A percentile compares a stretch with the other conserved stretches of the same genome.
Evolutionary conservation across 2,329 filamentous ascomycete genomes (phyloP).

Genomic region (Alternaria sp.): DNA sequence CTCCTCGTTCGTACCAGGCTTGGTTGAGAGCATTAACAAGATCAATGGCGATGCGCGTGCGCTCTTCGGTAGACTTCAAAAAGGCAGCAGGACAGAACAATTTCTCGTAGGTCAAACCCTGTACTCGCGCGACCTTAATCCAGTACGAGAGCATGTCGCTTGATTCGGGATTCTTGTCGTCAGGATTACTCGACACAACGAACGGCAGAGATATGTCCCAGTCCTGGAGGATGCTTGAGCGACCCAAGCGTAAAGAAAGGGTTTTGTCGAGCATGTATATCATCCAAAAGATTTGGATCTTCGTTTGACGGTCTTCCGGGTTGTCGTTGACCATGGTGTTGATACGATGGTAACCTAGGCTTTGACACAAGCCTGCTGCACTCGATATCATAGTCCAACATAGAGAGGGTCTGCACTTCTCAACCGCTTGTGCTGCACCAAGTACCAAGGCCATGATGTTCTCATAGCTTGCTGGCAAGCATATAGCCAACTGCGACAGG

Average conservation of each 20-base stretch:
- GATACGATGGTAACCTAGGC: slow-evolving; percentile 49
- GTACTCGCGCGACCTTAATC: slow-evolving; percentile 45
- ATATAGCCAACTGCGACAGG: slow-evolving; percentile 45
- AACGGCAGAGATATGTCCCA: slow-evolving; percentile 49
- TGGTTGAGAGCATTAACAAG: slow-evolving; percentile 40
- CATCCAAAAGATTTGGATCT: slow-evolving; percentile 49
- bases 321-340: slow-evolving; percentile 47
- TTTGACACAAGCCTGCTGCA: slow-evolving; percentile 45
- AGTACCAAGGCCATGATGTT: slow-evolving; percentile 49
- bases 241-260: slow-evolving; percentile 49
- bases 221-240: slow-evolving; percentile 50
- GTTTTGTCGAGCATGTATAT: slow-evolving; percentile 53
- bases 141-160: slow-evolving; percentile 44
- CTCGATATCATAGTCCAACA: slow-evolving; percentile 45
- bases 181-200: slow-evolving; percentile 15
- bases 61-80: slow-evolving; percentile 34
- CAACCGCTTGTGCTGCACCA: slow-evolving; percentile 43
- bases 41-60: slow-evolving; percentile 36
- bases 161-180: slow-evolving; percentile 17
- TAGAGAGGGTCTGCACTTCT: slow-evolving; percentile 49
- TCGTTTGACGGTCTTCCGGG: slow-evolving; percentile 37
- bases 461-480: slow-evolving; percentile 46
- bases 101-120: slow-evolving; percentile 49
- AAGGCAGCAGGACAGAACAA: slow-evolving; percentile 51
- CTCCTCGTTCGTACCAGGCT: slow-evolving; percentile 41